A percentile compares a stretch with the other conserved stretches of the same genome.
These are phyloP conservation scores for Aspergillus conjunctus DNA, from an alignment of 495 filamentous ascomycete genomes.

Conservation along the genomic window DNA sequence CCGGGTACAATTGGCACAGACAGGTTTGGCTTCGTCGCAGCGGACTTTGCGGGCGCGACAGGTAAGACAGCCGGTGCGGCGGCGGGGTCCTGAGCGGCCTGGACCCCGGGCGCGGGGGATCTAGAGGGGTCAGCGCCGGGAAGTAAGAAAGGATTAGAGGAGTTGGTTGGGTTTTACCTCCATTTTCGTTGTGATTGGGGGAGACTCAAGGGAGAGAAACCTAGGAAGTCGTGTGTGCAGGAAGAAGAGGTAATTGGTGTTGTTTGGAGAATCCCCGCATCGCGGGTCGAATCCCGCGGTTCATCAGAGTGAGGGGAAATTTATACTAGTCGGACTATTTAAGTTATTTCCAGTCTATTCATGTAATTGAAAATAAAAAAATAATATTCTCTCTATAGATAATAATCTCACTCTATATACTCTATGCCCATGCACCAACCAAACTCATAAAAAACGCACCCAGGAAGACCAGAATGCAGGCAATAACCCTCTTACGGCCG, in stretches of 20 bases:
- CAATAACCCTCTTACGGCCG: conserved; percentile 65
- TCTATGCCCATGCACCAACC: conserved; percentile 79
- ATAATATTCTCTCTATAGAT: too few species aligned
- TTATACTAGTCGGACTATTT: too few species aligned
- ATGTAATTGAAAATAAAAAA: not conserved
- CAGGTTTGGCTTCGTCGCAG: conserved; percentile 46
- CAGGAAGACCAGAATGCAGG: conserved; percentile 67
- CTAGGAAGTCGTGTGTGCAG: not conserved
- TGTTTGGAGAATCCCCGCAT: not conserved
- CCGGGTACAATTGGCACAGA: conserved; percentile 43
- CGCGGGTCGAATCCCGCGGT: not conserved
- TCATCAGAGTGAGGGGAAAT: not conserved
- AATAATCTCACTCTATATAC: too few species aligned
- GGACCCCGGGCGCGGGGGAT: conserved; percentile 41
- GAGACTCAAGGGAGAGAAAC: not conserved
- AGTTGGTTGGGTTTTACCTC: not conserved
- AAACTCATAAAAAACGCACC: conserved; percentile 79
- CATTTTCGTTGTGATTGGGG: not conserved
- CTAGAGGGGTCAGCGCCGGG: too few species aligned
- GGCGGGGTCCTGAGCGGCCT: conserved; percentile 45
- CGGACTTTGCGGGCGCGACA: conserved; percentile 51
- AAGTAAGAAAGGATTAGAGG: not conserved
- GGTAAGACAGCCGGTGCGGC: conserved; percentile 49
- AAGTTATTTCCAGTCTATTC: too few species aligned
- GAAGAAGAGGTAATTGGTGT: not conserved